Evolutionary conservation across 306 rosid species (phyloP).

Genomic region (Prosopis cineraria): DNA sequence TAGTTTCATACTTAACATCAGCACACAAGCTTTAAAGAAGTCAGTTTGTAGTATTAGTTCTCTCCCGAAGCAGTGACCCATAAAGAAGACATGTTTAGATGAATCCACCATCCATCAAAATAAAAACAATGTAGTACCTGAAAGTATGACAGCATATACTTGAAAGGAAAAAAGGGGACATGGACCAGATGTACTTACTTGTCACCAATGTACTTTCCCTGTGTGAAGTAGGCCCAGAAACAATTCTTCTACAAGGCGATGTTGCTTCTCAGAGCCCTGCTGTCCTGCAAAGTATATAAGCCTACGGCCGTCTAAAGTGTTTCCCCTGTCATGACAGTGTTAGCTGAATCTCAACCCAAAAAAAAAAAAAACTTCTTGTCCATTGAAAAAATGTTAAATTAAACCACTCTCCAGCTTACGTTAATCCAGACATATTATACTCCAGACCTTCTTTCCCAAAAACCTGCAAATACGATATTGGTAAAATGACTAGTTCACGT

Average conservation of each 20-base stretch:
- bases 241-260: slow-evolving; percentile 77
- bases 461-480: slow-evolving; percentile 55
- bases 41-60: background rate
- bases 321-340: slow-evolving; percentile 69
- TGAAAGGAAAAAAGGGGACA: background rate
- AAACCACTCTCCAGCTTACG: slow-evolving; percentile 60
- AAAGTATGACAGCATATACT: background rate
- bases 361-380: slow-evolving; percentile 14
- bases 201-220: slow-evolving; percentile 84
- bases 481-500: background rate
- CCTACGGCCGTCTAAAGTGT: slow-evolving; percentile 89
- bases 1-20: slow-evolving; percentile 16
- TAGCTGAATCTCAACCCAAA: slow-evolving; percentile 3
- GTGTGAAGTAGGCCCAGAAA: slow-evolving; percentile 79
- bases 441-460: slow-evolving; percentile 55
- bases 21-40: background rate
- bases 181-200: slow-evolving; percentile 43
- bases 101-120: background rate
- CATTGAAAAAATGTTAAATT: slow-evolving; percentile 31
- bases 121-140: background rate
- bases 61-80: background rate
- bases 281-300: slow-evolving; percentile 74
- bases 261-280: slow-evolving; percentile 77
- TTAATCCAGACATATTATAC: slow-evolving; percentile 69
- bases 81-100: background rate